phyloP scores from a whole-genome alignment of 345 rosid species.

The Bruguiera sexangula region DNA sequence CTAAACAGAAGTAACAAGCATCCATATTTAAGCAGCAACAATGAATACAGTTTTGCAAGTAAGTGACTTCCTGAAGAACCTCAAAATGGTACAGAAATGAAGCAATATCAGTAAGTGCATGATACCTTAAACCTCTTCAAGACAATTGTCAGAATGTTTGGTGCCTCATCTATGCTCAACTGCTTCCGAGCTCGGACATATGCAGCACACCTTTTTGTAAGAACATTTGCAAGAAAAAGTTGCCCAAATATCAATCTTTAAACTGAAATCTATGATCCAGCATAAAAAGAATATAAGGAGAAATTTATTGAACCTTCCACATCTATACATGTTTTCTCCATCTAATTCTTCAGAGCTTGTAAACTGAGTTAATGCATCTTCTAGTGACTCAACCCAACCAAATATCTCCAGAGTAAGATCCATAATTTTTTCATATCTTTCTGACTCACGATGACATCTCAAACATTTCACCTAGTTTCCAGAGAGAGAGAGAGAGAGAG shows the following conservation, averaged over 20 bases:
- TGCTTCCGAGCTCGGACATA: constrained; percentile 80
- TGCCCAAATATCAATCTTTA: background rate
- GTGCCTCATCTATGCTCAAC: constrained; percentile 76
- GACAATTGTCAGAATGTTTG: constrained; percentile 82
- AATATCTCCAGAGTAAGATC: constrained; percentile 82
- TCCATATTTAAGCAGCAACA: too few species aligned
- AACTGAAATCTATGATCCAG: background rate
- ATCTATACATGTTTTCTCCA: constrained; percentile 89
- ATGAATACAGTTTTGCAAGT: too few species aligned
- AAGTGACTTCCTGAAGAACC: too few species aligned
- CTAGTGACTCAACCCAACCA: constrained; percentile 78
- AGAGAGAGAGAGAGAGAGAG: background rate
- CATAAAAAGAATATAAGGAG: background rate
- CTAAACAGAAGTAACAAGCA: too few species aligned
- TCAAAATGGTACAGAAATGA: too few species aligned
- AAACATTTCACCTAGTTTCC: constrained; percentile 63
- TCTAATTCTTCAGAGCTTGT: constrained; percentile 78
- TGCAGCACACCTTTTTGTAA: constrained; percentile 57
- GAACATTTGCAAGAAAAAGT: constrained; percentile 4
- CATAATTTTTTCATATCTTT: constrained; percentile 78
- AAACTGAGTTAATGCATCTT: constrained; percentile 80
- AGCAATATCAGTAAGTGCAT: too few species aligned
- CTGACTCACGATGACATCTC: constrained; percentile 73
- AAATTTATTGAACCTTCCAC: constrained; percentile 57
- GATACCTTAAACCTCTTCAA: constrained; percentile 80